These are phyloP conservation scores for Coriaria nepalensis DNA, from an alignment of 306 rosid genomes.

Conservation along the genomic window DNA sequence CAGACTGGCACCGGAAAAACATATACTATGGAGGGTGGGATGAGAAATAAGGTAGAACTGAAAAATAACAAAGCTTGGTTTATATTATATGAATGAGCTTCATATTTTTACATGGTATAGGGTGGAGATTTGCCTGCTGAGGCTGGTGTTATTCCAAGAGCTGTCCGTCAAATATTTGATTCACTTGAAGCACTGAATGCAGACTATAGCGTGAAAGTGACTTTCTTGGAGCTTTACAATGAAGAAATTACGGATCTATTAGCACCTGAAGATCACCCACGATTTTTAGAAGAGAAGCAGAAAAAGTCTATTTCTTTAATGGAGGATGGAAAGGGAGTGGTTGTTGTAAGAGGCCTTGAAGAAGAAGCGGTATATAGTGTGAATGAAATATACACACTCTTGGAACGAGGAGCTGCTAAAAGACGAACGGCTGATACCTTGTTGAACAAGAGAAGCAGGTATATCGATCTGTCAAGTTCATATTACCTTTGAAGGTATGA, in stretches of 20 bases:
- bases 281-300: slow-evolving; percentile 51
- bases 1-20: slow-evolving; percentile 99
- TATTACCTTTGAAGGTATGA: not conserved
- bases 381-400: slow-evolving; percentile 59
- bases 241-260: slow-evolving; percentile 85
- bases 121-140: slow-evolving; percentile 76
- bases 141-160: slow-evolving; percentile 95
- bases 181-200: slow-evolving; percentile 75
- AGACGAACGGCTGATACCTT: slow-evolving; percentile 93
- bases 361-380: slow-evolving; percentile 78
- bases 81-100: not conserved
- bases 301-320: slow-evolving; percentile 62
- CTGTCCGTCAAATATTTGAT: slow-evolving; percentile 86
- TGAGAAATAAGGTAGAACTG: slow-evolving; percentile 62
- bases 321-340: slow-evolving; percentile 97
- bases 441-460: slow-evolving; percentile 94
- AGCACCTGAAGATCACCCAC: slow-evolving; percentile 59
- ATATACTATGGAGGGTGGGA: slow-evolving; percentile 98
- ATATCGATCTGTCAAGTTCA: not conserved
- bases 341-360: slow-evolving; percentile 81
- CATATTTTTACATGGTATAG: slow-evolving; percentile 18
- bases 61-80: not conserved
- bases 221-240: slow-evolving; percentile 86
- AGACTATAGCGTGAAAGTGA: slow-evolving; percentile 82
- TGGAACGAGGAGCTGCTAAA: slow-evolving; percentile 79